phyloP scores from a whole-genome alignment of 805 yeast species.

The Saturnispora saitoi region DNA sequence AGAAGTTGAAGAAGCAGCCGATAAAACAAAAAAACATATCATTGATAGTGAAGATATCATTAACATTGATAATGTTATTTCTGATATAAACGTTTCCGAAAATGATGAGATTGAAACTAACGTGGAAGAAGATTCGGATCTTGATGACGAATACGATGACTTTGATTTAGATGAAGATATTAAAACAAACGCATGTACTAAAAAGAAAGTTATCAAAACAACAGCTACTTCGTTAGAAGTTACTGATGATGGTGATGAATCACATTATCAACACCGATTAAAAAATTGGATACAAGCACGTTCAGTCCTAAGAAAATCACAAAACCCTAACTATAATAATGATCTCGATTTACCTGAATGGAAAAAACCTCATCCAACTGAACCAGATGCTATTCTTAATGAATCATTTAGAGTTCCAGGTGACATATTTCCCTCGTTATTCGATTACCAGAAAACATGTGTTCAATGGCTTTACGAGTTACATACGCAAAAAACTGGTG shows the following conservation, averaged over 20 bases:
- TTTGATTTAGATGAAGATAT: background rate
- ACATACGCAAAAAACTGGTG: conserved; percentile 84
- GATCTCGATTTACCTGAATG: conserved; percentile 44
- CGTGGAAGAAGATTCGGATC: conserved; percentile 7
- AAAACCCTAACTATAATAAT: conserved; percentile 23
- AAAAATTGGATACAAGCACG: conserved; percentile 51
- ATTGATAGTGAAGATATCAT: too few species aligned
- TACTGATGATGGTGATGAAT: conserved; percentile 76
- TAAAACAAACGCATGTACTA: background rate
- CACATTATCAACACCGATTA: conserved; percentile 50
- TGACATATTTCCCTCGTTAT: conserved; percentile 76
- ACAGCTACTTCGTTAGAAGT: background rate
- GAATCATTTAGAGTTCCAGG: conserved; percentile 75
- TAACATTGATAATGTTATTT: conserved; percentile 14
- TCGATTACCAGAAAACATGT: conserved; percentile 92
- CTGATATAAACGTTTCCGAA: conserved; percentile 11
- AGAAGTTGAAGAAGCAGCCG: conserved; percentile 18
- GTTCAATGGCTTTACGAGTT: conserved; percentile 97
- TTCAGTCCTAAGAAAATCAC: conserved; percentile 32
- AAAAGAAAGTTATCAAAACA: conserved; percentile 1
- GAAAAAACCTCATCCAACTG: conserved; percentile 66
- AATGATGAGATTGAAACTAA: conserved; percentile 9
- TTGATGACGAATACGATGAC: conserved; percentile 13
- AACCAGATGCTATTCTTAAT: conserved; percentile 67
- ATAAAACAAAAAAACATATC: background rate